Evolutionary conservation across 441 rosid species (phyloP), one percentile per base, ranked within the genome.

Genomic region (Iberis amara): DNA sequence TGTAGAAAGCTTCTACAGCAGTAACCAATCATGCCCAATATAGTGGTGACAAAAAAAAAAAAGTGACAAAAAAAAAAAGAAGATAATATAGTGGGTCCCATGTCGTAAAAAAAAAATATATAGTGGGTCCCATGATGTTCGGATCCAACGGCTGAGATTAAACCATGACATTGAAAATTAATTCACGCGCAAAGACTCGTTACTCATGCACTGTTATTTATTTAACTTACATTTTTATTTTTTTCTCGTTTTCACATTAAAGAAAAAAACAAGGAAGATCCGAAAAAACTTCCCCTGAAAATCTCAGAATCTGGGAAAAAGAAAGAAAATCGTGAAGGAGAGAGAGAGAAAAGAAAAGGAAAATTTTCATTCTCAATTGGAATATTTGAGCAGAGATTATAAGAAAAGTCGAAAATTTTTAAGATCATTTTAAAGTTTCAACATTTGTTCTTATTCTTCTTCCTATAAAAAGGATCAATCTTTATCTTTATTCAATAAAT

Each of bases 211-310:
- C 38, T 40, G 41, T 54, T 66, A 40, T 52, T 37, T 40, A 35
- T 41, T 42, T 54, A 2, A 40, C 47, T 27, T 58, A 65, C 31
- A 38, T 59, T 8, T 8, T 5, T n/a, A 31, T 8, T 31, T 31
- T 31, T 31, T 31, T 8, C 8, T 7, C 32, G 45, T 58, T 55
- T 69, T 68, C 76, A 73, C 77, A 37, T 64, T 66, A 39, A 50
- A 38, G 4, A 11, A 54, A 38, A 54, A 53, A 47, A 28, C 37
- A 37, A 45, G 62, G 69, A 55, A 72, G 76, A 75, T 75, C 79
- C 80, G 73, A 69, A 76, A 78, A 18, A 62, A 31, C 70, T 64
- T 49, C 72, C 62, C 66, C 39, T 30, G 50, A 36, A 68, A 62
- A 50, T 67, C 71, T 67, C 71, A 66, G 68, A 65, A 57, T 69